Conservation (phyloP, 306 rosid genomes). For the barrel medic (Medicago truncatula) region MtrunA17r5.0-ANR NC_053042.1:4256001-4256500, state of each 20-base stretch:
- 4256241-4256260: slow-evolving; percentile 3
- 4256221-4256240: neutral
- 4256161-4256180: neutral
- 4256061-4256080: neutral
- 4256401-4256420: neutral
- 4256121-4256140: neutral
- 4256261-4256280: neutral
- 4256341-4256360: neutral
- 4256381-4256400: neutral
- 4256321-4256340: neutral
- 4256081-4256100: slow-evolving; percentile 24
- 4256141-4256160: neutral
- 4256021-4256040: slow-evolving; percentile 10
- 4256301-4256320: neutral
- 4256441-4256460: neutral
- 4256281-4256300: neutral
- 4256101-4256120: neutral
- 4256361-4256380: neutral
- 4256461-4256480: neutral
- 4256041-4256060: slow-evolving; percentile 19
- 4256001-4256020: slow-evolving; percentile 4
- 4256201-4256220: neutral
- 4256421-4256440: neutral
- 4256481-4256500: neutral
- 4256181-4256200: slow-evolving; percentile 5